A percentile compares a stretch with the other conserved stretches of the same genome.
Conservation (phyloP, 495 filamentous ascomycete species). For the Aspergillus avenaceus region DNA sequence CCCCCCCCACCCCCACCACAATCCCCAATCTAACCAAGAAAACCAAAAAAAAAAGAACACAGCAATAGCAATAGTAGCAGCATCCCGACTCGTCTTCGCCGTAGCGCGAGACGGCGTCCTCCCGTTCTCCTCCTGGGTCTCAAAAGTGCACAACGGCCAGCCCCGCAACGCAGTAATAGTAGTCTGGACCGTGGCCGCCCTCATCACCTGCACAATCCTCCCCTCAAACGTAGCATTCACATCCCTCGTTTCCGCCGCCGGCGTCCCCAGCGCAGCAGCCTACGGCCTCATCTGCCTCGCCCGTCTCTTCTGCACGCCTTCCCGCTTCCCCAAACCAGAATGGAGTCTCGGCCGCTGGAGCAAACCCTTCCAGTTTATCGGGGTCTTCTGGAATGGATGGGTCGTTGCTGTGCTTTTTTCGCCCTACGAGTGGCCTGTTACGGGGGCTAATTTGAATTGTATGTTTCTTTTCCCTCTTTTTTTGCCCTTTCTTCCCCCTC, state of each 20-base stretch:
- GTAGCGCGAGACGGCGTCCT: constrained; percentile 54
- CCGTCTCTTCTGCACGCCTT: constrained; percentile 43
- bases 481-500: background rate
- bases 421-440: constrained; percentile 42
- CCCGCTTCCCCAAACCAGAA: constrained; percentile 40
- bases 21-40: constrained; percentile 4
- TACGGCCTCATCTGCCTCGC: constrained; percentile 53
- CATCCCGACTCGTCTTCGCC: constrained; percentile 54
- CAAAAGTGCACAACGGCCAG: constrained; percentile 45
- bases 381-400: constrained; percentile 49
- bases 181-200: constrained; percentile 45
- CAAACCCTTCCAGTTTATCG: constrained; percentile 46
- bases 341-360: constrained; percentile 43
- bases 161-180: constrained; percentile 53
- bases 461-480: constrained; percentile 7
- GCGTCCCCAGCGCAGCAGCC: constrained; percentile 48
- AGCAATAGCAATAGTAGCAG: constrained; percentile 50
- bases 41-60: constrained; percentile 39
- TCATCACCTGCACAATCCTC: constrained; percentile 51
- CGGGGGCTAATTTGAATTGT: constrained; percentile 44
- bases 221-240: constrained; percentile 52
- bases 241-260: constrained; percentile 48
- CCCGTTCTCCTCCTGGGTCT: constrained; percentile 53
- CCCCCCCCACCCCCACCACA: background rate
- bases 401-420: constrained; percentile 47